Evolutionary conservation across 2,329 filamentous ascomycete species (phyloP), one percentile per base, ranked within the genome.

Genomic region (Niveomyces coronatus): DNA sequence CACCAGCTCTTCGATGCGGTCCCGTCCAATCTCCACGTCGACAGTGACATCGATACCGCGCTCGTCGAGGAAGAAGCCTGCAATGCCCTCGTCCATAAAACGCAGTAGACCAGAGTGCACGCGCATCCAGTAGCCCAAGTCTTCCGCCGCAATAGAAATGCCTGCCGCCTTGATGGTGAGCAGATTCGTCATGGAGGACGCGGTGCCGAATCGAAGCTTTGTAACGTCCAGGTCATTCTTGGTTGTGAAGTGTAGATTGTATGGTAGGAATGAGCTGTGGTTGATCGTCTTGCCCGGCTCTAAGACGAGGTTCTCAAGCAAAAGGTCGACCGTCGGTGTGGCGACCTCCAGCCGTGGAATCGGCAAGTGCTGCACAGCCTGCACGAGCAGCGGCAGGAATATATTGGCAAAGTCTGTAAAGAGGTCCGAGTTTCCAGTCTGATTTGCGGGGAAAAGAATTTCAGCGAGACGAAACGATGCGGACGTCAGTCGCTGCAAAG

Each of bases 311-410:
- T 94, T 95, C 54, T 96, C 89, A 3, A 96, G 64, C 1, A 96
- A 65, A 5, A 96, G 71, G 49, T 95, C 88, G 39, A 94, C 69
- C 23, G 84, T 78, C 0, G 87, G 88, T 4, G 81, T 82, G 1
- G 85, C 82, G 5, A 95, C 68, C 57, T 95, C 89, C n/a, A 95
- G 61, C 4, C 89, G 80, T 1, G 88, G 88, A 37, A 96, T 91
- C 0, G 89, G 89, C 4, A 96, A 65, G 58, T 86, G 87, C 55
- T 95, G 87, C 22, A 96, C 70, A 3, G 76, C 75, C 47, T 85
- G 71, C 41, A 95, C 73, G 4, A 87, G 52, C 10, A 86, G 63
- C 0, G 89, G 89, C 5, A 91, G 67, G 53, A 95, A 88, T 10
- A 89, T 64, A 52, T 88, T 89, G 15, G 76, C 26, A 24, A 30